phyloP scores from a whole-genome alignment of 2,329 filamentous ascomycete species.

The Dissoconium aciculare region DNA sequence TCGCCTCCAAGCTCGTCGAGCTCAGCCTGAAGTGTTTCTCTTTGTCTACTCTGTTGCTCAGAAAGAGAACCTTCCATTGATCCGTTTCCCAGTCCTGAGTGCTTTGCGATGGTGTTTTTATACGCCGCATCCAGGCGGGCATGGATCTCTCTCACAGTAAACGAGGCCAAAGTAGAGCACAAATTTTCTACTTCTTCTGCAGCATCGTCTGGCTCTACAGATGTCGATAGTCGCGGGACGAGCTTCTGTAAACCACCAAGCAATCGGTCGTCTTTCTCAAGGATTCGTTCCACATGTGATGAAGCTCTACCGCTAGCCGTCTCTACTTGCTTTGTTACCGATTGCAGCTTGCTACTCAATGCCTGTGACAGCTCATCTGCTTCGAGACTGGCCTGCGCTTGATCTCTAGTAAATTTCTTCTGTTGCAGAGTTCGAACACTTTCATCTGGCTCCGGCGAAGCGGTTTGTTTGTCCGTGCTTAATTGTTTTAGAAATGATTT shows the following conservation, averaged over 20 bases:
- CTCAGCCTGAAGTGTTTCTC: conserved; percentile 43
- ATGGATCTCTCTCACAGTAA: conserved; percentile 29
- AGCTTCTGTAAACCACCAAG: conserved; percentile 52
- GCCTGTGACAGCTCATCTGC: conserved; percentile 19
- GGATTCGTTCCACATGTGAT: conserved; percentile 36
- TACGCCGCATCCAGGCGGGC: conserved; percentile 38
- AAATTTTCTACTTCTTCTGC: conserved; percentile 42
- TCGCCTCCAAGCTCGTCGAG: conserved; percentile 56
- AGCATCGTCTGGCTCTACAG: conserved; percentile 30
- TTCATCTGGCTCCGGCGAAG: conserved; percentile 1
- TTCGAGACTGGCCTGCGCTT: conserved; percentile 28
- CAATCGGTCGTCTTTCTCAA: conserved; percentile 45
- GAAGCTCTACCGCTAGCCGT: conserved; percentile 33
- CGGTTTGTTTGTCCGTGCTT: conserved; percentile 27
- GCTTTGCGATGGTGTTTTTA: conserved; percentile 11
- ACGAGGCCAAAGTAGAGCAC: conserved; percentile 31
- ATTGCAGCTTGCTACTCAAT: conserved; percentile 22
- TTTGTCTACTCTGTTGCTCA: conserved; percentile 13
- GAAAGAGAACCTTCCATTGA: conserved; percentile 12
- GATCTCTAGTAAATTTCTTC: conserved; percentile 24
- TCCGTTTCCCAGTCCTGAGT: conserved; percentile 2
- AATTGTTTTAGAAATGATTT: conserved; percentile 44
- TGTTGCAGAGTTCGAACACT: conserved; percentile 7
- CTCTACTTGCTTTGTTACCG: conserved; percentile 35
- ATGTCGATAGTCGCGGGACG: conserved; percentile 41